Percentiles rank a stretch among this genome's conserved stretches.
Conservation (phyloP, 2,329 filamentous ascomycete species). For the Fusarium praegraminearum region DNA sequence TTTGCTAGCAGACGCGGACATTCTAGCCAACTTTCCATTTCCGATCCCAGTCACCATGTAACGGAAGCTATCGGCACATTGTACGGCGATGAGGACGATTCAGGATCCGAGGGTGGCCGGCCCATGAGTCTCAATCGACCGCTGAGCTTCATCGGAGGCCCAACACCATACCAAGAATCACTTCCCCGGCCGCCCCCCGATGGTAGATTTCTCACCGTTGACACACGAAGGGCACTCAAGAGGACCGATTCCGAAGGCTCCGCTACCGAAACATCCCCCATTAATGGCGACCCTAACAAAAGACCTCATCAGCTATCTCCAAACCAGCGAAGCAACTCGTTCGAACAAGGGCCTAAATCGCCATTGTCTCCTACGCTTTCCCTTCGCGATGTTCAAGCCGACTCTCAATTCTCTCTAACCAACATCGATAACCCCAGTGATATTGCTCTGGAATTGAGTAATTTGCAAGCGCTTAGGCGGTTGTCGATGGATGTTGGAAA, state of each 20-base stretch:
- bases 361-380: conserved; percentile 66
- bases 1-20: conserved; percentile 71
- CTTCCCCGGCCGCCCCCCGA: conserved; percentile 53
- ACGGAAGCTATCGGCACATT: conserved; percentile 93
- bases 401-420: conserved; percentile 81
- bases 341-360: conserved; percentile 57
- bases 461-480: conserved; percentile 87
- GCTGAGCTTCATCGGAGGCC: conserved; percentile 76
- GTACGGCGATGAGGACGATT: conserved; percentile 82
- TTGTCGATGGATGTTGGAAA: conserved; percentile 95
- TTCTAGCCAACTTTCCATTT: conserved; percentile 73
- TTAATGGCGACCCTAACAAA: conserved; percentile 52
- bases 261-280: conserved; percentile 45
- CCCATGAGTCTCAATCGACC: conserved; percentile 77
- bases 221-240: conserved; percentile 57
- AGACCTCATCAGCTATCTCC: conserved; percentile 60
- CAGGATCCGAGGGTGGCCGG: conserved; percentile 66
- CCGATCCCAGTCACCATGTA: conserved; percentile 92
- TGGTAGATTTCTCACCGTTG: conserved; percentile 51
- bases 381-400: conserved; percentile 66
- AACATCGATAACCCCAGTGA: conserved; percentile 91
- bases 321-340: conserved; percentile 57
- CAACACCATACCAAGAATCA: conserved; percentile 65
- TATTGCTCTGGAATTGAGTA: conserved; percentile 91
- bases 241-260: conserved; percentile 62